Conservation (phyloP, 129 eudicot genomes). For the Ambrosia trifida region DNA sequence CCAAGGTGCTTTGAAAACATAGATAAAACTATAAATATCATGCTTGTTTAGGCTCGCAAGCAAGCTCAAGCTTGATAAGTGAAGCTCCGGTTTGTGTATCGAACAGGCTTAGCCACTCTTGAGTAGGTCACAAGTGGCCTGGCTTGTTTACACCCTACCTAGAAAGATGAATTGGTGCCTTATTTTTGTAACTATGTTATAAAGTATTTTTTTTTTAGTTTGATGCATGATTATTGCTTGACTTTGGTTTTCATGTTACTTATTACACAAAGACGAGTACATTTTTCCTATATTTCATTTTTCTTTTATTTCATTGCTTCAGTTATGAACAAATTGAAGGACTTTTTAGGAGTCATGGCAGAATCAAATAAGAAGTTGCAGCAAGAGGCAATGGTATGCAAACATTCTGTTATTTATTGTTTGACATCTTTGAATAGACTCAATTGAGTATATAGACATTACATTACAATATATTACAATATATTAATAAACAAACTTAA, state of each 20-base stretch:
- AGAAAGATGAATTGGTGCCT: neutral
- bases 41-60: too few relatives aligned
- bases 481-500: too few relatives aligned
- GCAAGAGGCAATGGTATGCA: constrained; percentile 60
- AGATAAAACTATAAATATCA: too few relatives aligned
- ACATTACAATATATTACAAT: too few relatives aligned
- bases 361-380: constrained; percentile 72
- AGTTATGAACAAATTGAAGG: constrained; percentile 65
- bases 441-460: neutral
- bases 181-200: neutral
- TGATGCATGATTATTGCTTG: neutral
- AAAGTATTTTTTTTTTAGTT: neutral
- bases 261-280: neutral
- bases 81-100: too few relatives aligned
- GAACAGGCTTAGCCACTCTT: too few relatives aligned
- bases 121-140: too few relatives aligned
- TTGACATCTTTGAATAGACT: neutral
- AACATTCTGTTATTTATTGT: neutral
- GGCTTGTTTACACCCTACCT: neutral
- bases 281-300: too few relatives aligned
- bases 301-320: constrained; percentile 13
- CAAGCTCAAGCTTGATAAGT: too few relatives aligned
- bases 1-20: too few relatives aligned
- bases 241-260: neutral
- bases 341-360: constrained; percentile 73